Conservation (phyloP, 352 stramenopile genomes). For the Pythium sukuiense region DNA sequence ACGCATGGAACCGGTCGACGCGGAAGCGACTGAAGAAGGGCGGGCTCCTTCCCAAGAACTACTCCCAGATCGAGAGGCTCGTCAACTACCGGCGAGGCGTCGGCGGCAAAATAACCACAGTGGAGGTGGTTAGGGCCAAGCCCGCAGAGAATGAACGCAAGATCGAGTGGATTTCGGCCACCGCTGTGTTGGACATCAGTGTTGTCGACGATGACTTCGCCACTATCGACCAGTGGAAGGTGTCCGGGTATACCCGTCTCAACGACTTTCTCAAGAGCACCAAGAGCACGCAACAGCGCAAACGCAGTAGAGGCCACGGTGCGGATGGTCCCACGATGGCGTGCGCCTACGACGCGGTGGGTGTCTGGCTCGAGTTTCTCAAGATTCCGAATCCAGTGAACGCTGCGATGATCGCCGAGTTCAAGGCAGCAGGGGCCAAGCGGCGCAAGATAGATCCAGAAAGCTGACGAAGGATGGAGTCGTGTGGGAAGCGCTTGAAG, state of each 20-base stretch:
- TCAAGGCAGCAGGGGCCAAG: conserved; percentile 1
- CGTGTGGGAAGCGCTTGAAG: background rate
- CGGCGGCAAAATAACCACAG: no score
- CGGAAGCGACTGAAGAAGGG: no score
- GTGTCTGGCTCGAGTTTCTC: background rate
- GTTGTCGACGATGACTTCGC: background rate
- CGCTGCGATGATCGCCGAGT: background rate
- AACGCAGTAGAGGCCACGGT: background rate
- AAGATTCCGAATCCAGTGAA: background rate
- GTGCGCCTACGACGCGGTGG: background rate
- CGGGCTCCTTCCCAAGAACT: no score
- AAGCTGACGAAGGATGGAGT: background rate
- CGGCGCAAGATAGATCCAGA: background rate
- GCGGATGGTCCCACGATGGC: background rate
- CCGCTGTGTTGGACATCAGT: background rate
- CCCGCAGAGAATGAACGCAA: no score
- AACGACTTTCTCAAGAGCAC: background rate
- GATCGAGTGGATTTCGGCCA: no score
- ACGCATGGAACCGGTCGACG: no score
- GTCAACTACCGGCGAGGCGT: no score
- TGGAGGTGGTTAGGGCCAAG: no score
- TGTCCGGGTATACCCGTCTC: background rate
- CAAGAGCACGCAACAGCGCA: background rate
- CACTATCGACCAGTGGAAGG: background rate
- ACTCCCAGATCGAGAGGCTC: no score